phyloP scores from a whole-genome alignment of 2,329 filamentous ascomycete genomes.

The Neopestalotiopsis clavispora region DNA sequence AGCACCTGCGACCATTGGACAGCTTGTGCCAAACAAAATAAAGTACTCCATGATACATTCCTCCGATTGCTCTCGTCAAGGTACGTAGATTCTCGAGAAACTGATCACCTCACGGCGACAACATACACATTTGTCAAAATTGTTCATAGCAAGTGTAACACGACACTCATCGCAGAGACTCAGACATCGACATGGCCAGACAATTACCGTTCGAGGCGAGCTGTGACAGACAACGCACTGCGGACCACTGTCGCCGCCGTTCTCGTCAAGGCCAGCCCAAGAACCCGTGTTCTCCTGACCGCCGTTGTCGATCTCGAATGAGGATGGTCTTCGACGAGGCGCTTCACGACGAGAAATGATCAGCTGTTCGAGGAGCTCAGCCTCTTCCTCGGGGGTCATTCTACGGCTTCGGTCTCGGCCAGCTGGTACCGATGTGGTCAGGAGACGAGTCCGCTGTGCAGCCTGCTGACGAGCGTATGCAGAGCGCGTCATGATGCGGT shows the following conservation, averaged over 20 bases:
- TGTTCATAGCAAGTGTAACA: conserved; percentile 93
- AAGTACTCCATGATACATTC: neutral
- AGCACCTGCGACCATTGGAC: neutral
- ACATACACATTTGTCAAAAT: conserved; percentile 95
- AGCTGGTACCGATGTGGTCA: conserved; percentile 54
- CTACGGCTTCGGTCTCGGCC: conserved; percentile 36
- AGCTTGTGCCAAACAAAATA: conserved; percentile 1
- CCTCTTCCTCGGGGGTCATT: conserved; percentile 62
- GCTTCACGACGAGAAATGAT: conserved; percentile 55
- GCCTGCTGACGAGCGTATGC: conserved; percentile 73
- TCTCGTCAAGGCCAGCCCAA: conserved; percentile 73
- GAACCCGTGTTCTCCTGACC: conserved; percentile 35
- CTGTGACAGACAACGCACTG: conserved; percentile 94
- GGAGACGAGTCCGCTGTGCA: conserved; percentile 70
- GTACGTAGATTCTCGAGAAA: conserved; percentile 91
- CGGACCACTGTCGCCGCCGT: conserved; percentile 72
- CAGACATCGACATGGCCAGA: conserved; percentile 96
- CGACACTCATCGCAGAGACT: conserved; percentile 95
- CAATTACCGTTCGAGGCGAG: conserved; percentile 83
- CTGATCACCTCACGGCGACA: conserved; percentile 87
- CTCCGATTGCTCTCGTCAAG: conserved; percentile 46
- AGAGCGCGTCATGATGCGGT: conserved; percentile 80
- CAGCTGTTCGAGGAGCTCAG: conserved; percentile 64
- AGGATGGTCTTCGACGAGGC: conserved; percentile 23
- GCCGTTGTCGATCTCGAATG: conserved; percentile 17